phyloP scores from a whole-genome alignment of 2,329 filamentous ascomycete genomes.

The Alternaria gaisen region DNA sequence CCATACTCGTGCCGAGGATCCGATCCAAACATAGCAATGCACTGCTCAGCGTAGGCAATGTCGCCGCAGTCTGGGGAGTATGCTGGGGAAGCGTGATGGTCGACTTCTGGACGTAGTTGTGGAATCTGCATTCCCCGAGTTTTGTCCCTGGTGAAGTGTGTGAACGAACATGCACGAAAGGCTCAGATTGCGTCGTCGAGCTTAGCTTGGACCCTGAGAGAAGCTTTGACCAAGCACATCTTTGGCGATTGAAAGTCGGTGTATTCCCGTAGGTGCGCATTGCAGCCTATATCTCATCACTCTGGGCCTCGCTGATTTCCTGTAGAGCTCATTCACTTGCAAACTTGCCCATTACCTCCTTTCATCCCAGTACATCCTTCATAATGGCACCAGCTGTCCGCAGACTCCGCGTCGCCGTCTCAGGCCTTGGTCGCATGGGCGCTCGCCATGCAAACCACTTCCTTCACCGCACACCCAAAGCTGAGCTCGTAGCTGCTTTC shows the following conservation, averaged over 20 bases:
- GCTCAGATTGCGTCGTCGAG: conserved; percentile 3
- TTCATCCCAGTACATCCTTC: conserved; percentile 5
- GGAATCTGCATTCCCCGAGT: not conserved
- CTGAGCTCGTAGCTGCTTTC: conserved; percentile 59
- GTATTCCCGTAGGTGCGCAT: not conserved
- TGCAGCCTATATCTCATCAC: not conserved
- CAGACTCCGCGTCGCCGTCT: conserved; percentile 56
- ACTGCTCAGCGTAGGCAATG: conserved; percentile 1
- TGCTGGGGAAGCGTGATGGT: not conserved
- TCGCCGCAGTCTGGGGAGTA: not conserved
- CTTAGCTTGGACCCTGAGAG: conserved; percentile 18
- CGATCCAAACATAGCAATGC: not conserved
- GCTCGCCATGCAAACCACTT: conserved; percentile 59
- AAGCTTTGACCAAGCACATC: not conserved
- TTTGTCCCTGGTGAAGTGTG: not conserved
- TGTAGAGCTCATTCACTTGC: not conserved
- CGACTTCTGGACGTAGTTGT: not conserved
- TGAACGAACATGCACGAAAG: not conserved
- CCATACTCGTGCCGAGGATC: not conserved
- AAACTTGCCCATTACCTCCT: not conserved
- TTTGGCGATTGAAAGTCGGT: conserved; percentile 5
- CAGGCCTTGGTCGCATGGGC: conserved; percentile 61
- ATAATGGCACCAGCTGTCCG: conserved; percentile 47
- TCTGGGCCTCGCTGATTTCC: not conserved
- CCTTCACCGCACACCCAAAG: conserved; percentile 56